Evolutionary conservation across 2,329 filamentous ascomycete genomes (phyloP), one percentile per base, ranked within the genome.

Genomic region (Cryoendolithus antarcticus): DNA sequence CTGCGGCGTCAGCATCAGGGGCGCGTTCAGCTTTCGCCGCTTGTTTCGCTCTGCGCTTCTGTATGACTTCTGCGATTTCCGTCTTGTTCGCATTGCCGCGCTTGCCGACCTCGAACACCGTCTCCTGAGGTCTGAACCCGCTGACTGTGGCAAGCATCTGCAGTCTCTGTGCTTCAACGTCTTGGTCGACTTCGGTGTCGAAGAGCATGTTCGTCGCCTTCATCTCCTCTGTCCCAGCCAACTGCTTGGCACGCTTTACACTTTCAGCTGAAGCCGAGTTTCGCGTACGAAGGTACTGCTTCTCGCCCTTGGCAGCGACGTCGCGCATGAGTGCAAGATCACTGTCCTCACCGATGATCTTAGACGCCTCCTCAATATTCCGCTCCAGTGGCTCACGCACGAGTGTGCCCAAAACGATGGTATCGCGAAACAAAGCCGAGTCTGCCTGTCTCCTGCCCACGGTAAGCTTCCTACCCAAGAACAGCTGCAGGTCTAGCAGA

Each of bases 51-150:
- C 80, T 74, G 55, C 82, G 72, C 35, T 77, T 72, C 51, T 77
- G 78, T 75, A 91, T 85, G 27, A 89, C 68, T 44, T 86, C 80
- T 2, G 80, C 81, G 5, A 82, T 80, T 55, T 81, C 77, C 35
- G 67, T 69, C 2, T 67, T 70, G 30, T 32, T 12, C 2, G 62
- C 70, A 48, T 82, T 80, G 30, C 78, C 81, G 44, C 79, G 74
- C 49, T 80, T 77, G 5, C 83, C 82, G 46, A 95, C 80, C 61
- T 98, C 91, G 51, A 98, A 98, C n/a, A 98, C 85, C 0, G 89
- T 96, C 62, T 98, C 91, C 32, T 80, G 71, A 0, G 93, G 91
- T 50, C 85, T 77, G 64, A 91, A 98, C 2, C 82, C 81, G 52
- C 85, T 88, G 41, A 98, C 85, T 42, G 80, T 76, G 27, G 86